Evolutionary conservation across 257 asterid species (phyloP), one percentile per base, ranked within the genome.

Genomic region (Coffea canephora): DNA sequence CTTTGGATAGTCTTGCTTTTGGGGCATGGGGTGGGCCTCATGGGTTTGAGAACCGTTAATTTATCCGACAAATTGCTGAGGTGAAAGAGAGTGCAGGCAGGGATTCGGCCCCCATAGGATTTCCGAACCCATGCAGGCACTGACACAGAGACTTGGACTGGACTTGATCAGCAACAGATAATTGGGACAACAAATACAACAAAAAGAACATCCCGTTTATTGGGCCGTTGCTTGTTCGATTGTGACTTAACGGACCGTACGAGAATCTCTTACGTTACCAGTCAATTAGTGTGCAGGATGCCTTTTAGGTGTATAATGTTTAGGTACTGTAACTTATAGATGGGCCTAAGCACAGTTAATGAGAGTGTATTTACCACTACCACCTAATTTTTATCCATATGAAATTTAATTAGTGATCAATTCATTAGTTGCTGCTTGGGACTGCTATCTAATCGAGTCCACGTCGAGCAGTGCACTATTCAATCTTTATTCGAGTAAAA

Each of bases 171-270:
- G n/a, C 59, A 34, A 3, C 54, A 5, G 59, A 69, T 8, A 45
- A 57, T 76, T 70, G 82, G 25, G 83, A 80, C 81, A 46, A 27
- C 59, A 46, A 21, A 64, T 67, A 74, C 43, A 39, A 81, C 83
- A 62, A 65, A 69, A 75, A 43, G 81, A 74, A 80, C 86, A 74
- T 77, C 78, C 78, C 76, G 12, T 49, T 76, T 79, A 46, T 23
- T 77, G 85, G 83, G 83, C 87, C 78, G 64, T 75, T 77, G 34
- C 83, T 68, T 48, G 68, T n/a, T 57, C 46, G 72, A 81, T 31
- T 34, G 77, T 52, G 71, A 49, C 81, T 23, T 36, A 66, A 57
- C 77, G 80, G 81, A 73, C 76, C 64, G 61, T 59, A 41, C 10
- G 0, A 71, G 77, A 76, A 68, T 75, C 81, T 62, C 34, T 77